These are phyloP conservation scores for Dionaea muscipula DNA, from an alignment of 179 eudicot species.

Conservation along the genomic window DNA sequence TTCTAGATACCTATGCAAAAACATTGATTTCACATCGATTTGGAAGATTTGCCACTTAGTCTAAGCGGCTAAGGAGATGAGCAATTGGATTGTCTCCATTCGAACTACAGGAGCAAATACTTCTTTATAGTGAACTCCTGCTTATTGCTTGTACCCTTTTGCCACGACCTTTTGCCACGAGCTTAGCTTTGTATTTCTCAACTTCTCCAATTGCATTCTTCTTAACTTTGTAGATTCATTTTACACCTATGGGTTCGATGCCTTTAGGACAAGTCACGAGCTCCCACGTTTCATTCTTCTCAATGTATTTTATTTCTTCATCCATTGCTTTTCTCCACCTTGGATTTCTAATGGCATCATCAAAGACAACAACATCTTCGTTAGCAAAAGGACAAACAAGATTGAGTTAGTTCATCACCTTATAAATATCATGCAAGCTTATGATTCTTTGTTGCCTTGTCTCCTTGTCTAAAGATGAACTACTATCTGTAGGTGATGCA, in stretches of 20 bases:
- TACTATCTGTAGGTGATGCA: too few species aligned
- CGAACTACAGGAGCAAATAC: neutral
- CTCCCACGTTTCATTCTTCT: constrained; percentile 5
- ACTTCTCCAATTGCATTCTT: neutral
- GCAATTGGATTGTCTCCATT: constrained; percentile 3
- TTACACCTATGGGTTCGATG: neutral
- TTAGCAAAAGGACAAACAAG: neutral
- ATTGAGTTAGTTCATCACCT: too few species aligned
- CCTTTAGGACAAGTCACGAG: neutral
- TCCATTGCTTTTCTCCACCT: neutral
- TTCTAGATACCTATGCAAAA: neutral
- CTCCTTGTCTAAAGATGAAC: too few species aligned
- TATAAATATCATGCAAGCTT: too few species aligned
- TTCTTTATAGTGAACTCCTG: constrained; percentile 5
- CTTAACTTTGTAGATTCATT: constrained; percentile 2
- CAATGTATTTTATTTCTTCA: neutral
- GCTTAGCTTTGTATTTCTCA: constrained; percentile 1
- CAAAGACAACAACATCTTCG: neutral
- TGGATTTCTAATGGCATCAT: neutral
- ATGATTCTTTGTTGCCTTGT: too few species aligned
- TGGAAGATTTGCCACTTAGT: neutral
- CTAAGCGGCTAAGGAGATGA: constrained; percentile 1
- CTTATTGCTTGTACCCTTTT: constrained; percentile 2
- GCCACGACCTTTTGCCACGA: too few species aligned
- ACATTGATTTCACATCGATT: constrained; percentile 7